Evolutionary conservation across 495 filamentous ascomycete species (phyloP).

Genomic region (Penicillium waksmanii): DNA sequence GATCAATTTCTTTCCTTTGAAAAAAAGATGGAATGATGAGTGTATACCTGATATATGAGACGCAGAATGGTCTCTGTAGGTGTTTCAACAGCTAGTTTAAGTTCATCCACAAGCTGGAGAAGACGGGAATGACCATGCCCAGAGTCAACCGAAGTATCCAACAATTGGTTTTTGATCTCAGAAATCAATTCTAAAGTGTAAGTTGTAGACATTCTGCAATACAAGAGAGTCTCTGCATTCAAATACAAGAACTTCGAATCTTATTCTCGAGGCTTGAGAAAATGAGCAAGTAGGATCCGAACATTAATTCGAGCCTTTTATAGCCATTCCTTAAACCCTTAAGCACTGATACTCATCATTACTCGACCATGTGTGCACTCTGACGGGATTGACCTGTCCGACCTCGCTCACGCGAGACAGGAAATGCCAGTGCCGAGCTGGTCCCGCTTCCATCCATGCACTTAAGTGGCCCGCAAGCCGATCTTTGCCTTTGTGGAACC

Average conservation of each 20-base stretch:
- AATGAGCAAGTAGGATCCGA: background rate
- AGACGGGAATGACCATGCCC: slow-evolving; percentile 15
- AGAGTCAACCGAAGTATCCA: background rate
- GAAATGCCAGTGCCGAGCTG: background rate
- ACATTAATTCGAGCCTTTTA: background rate
- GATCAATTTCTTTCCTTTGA: background rate
- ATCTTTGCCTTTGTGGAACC: slow-evolving; percentile 6
- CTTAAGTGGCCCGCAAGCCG: background rate
- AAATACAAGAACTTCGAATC: no score
- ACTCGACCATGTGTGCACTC: background rate
- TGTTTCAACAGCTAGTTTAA: slow-evolving; percentile 20
- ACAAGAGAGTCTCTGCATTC: background rate
- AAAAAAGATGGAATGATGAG: background rate
- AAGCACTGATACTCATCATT: no score
- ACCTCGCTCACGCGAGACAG: slow-evolving; percentile 12
- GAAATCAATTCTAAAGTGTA: background rate
- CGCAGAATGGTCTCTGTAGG: slow-evolving; percentile 21
- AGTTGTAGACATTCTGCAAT: background rate
- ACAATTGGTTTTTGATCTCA: slow-evolving; percentile 5
- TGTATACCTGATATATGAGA: slow-evolving; percentile 19
- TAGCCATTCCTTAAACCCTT: background rate
- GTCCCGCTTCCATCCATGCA: background rate
- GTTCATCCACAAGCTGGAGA: slow-evolving; percentile 16
- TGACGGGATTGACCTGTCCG: background rate
- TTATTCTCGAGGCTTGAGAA: no score